Percentiles rank a stretch among this genome's conserved stretches.
phyloP scores from a whole-genome alignment of 1,284 basidiomycete genomes.

The Moniliophthora roreri region DNA sequence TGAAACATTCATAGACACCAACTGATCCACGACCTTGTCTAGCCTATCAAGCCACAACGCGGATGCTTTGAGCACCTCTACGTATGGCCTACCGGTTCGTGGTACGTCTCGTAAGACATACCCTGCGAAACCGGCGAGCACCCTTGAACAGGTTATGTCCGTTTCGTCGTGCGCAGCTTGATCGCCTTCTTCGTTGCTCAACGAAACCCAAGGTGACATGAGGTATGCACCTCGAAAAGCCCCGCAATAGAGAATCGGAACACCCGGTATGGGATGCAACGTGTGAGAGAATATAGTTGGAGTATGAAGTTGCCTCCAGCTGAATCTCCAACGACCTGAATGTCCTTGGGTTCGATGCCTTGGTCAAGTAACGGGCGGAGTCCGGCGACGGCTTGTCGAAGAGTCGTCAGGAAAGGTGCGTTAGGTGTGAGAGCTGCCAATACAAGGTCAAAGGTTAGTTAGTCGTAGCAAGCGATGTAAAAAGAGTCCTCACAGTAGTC shows the following conservation, averaged over 20 bases:
- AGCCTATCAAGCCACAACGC: constrained; percentile 23
- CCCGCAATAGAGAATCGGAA: constrained; percentile 17
- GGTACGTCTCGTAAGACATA: constrained; percentile 20
- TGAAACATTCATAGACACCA: constrained; percentile 24
- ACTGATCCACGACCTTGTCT: constrained; percentile 20
- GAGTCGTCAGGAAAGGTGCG: constrained; percentile 20
- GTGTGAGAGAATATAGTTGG: constrained; percentile 30
- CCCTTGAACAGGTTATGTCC: constrained; percentile 15
- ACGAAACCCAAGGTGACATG: constrained; percentile 34
- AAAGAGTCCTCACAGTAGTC: constrained; percentile 13
- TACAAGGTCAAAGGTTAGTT: too few relatives aligned
- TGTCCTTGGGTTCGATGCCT: constrained; percentile 19
- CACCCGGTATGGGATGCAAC: constrained; percentile 27
- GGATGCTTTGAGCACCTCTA: constrained; percentile 20
- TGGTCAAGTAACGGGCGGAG: constrained; percentile 16
- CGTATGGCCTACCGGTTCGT: constrained; percentile 18
- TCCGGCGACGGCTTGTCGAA: constrained; percentile 19
- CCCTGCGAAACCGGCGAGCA: constrained; percentile 16
- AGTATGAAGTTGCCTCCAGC: constrained; percentile 35
- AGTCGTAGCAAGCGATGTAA: neutral
- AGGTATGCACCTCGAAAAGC: constrained; percentile 24
- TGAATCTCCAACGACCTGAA: constrained; percentile 31
- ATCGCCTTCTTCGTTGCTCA: constrained; percentile 17
- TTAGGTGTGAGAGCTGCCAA: constrained; percentile 16
- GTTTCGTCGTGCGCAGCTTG: constrained; percentile 17